Evolutionary conservation across 2,329 filamentous ascomycete genomes (phyloP).

Genomic region (Pyrenochaeta sp.): DNA sequence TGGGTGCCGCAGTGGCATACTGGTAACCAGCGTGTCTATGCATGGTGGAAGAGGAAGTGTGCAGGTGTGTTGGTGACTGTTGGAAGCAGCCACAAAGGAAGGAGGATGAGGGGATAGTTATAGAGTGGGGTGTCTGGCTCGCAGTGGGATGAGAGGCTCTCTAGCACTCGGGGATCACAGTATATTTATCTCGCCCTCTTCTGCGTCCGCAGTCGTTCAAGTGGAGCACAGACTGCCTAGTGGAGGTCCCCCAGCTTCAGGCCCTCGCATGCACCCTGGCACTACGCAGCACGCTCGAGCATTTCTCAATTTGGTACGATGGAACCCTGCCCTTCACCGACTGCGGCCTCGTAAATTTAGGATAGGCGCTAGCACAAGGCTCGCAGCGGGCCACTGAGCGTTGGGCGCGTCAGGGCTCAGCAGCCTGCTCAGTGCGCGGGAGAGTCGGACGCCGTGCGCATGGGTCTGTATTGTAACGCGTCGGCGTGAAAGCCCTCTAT

Average conservation of each 20-base stretch:
- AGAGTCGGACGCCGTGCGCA: slow-evolving; percentile 32
- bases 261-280: slow-evolving; percentile 38
- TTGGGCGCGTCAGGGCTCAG: slow-evolving; percentile 31
- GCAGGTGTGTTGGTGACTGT: slow-evolving; percentile 17
- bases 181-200: slow-evolving; percentile 43
- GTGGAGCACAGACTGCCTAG: slow-evolving; percentile 39
- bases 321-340: slow-evolving; percentile 42
- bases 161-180: slow-evolving; percentile 32
- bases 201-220: slow-evolving; percentile 36
- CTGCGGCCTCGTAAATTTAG: slow-evolving; percentile 43
- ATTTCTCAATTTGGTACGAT: slow-evolving; percentile 36
- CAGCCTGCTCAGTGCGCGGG: slow-evolving; percentile 31
- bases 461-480: slow-evolving; percentile 22
- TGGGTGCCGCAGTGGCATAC: slow-evolving; percentile 51
- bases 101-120: slow-evolving; percentile 22
- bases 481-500: slow-evolving; percentile 26
- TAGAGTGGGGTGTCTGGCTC: slow-evolving; percentile 22
- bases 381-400: slow-evolving; percentile 39
- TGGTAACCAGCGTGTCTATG: slow-evolving; percentile 56
- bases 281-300: slow-evolving; percentile 33
- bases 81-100: slow-evolving; percentile 37
- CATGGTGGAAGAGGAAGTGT: slow-evolving; percentile 45
- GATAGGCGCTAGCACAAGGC: slow-evolving; percentile 36
- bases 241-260: slow-evolving; percentile 41
- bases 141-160: slow-evolving; percentile 34